Conservation (phyloP, 192 early-diverging fungal genomes). For the Piromyces finnis region DNA sequence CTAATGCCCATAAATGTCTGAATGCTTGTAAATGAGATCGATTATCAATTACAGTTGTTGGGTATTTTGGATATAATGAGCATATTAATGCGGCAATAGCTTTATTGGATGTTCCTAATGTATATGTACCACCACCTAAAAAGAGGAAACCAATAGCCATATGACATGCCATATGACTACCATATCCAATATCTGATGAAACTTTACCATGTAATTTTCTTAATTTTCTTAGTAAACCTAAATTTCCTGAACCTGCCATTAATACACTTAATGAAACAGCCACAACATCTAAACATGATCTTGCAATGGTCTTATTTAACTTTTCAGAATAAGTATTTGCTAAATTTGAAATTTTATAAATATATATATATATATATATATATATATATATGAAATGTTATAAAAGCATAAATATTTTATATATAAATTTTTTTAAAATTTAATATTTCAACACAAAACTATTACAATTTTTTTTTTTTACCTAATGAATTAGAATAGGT, state of each 20-base stretch:
- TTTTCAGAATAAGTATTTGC: constrained; percentile 29
- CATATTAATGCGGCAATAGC: constrained; percentile 49
- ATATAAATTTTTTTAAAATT: too few relatives aligned
- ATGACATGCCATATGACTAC: constrained; percentile 46
- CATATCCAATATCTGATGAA: constrained; percentile 34
- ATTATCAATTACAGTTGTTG: constrained; percentile 27
- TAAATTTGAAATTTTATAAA: too few relatives aligned
- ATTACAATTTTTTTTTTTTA: too few relatives aligned
- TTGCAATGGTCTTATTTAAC: constrained; percentile 39
- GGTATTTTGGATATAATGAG: constrained; percentile 44
- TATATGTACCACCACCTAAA: constrained; percentile 46
- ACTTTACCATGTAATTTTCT: constrained; percentile 25
- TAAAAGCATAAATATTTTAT: too few relatives aligned
- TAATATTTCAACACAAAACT: too few relatives aligned
- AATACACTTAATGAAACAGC: constrained; percentile 44
- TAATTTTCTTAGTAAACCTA: constrained; percentile 36
- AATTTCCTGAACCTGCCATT: constrained; percentile 63
- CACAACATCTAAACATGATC: constrained; percentile 50
- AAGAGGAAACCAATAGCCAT: constrained; percentile 68
- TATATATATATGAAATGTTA: too few relatives aligned
- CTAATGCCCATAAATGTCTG: constrained; percentile 65
- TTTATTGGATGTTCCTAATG: constrained; percentile 38
- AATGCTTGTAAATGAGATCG: constrained; percentile 51
- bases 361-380: too few relatives aligned
- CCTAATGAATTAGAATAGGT: constrained; percentile 11